A percentile compares a stretch with the other conserved stretches of the same genome.
phyloP scores from a whole-genome alignment of 2,329 filamentous ascomycete species.

The Colletotrichum kahawae region DNA sequence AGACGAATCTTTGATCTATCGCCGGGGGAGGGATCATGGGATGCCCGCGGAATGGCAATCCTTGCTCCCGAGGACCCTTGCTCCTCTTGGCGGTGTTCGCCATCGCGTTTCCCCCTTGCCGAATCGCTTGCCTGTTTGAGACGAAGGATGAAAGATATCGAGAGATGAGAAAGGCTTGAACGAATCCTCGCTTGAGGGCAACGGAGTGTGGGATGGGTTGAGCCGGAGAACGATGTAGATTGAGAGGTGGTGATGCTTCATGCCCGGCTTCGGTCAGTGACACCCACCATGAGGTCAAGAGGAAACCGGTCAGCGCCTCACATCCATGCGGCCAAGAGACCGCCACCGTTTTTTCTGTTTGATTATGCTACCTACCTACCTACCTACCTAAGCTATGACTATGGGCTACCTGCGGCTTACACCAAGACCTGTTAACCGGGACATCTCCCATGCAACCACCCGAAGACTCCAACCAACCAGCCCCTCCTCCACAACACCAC shows the following conservation, averaged over 20 bases:
- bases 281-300: neutral
- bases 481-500: neutral
- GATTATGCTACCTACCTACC: neutral
- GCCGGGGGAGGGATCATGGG: neutral
- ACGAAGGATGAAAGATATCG: neutral
- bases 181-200: neutral
- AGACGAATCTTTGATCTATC: neutral
- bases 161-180: neutral
- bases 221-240: neutral
- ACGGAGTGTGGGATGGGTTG: neutral
- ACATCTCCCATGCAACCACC: neutral
- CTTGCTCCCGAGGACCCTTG: neutral
- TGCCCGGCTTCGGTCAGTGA: neutral
- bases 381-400: neutral
- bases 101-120: neutral
- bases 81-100: neutral
- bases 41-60: neutral
- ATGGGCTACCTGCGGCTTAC: neutral
- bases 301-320: neutral
- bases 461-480: neutral
- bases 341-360: neutral
- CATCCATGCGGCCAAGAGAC: neutral
- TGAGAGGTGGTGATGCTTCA: neutral
- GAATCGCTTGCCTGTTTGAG: neutral
- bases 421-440: neutral